Percentiles rank a stretch among this genome's conserved stretches.
Evolutionary conservation across 371 early-diverging fungal species (phyloP).

Genomic region (Lichtheimia ornata): DNA sequence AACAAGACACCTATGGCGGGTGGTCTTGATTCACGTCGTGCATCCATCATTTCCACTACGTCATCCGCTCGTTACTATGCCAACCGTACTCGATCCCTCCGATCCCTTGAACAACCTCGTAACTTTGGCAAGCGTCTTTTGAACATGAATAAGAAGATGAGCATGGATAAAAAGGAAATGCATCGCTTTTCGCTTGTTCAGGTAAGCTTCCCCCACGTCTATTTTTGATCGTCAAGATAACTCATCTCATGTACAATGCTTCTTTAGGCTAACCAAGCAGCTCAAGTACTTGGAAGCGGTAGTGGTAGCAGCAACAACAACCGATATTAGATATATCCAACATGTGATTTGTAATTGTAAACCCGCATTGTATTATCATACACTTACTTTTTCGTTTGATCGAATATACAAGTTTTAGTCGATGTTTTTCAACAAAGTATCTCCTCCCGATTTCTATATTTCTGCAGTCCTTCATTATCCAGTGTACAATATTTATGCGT

Average conservation of each 20-base stretch:
- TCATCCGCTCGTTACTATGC: conserved; percentile 41
- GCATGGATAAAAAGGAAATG: conserved; percentile 52
- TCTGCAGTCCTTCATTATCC: too few species aligned
- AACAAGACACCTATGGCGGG: background rate
- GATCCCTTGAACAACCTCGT: conserved; percentile 33
- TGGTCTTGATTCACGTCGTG: conserved; percentile 23
- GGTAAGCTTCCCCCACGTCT: background rate
- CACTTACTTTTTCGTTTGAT: too few species aligned
- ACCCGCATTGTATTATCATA: too few species aligned
- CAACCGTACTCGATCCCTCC: conserved; percentile 40
- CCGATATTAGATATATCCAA: background rate
- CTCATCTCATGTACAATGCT: background rate
- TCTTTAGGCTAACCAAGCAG: background rate
- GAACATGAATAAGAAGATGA: conserved; percentile 24
- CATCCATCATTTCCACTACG: conserved; percentile 28
- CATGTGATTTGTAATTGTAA: too few species aligned
- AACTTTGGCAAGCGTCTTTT: conserved; percentile 32
- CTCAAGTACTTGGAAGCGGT: background rate
- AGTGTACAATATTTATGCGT: too few species aligned
- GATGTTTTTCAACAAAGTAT: too few species aligned
- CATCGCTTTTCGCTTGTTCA: conserved; percentile 46
- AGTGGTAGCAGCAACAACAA: background rate
- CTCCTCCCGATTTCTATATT: too few species aligned
- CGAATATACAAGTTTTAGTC: too few species aligned
- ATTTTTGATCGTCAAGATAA: background rate